Base-by-base conservation (phyloP, 2,329 filamentous ascomycete species). In the Alternaria angustiovoidea region DNA sequence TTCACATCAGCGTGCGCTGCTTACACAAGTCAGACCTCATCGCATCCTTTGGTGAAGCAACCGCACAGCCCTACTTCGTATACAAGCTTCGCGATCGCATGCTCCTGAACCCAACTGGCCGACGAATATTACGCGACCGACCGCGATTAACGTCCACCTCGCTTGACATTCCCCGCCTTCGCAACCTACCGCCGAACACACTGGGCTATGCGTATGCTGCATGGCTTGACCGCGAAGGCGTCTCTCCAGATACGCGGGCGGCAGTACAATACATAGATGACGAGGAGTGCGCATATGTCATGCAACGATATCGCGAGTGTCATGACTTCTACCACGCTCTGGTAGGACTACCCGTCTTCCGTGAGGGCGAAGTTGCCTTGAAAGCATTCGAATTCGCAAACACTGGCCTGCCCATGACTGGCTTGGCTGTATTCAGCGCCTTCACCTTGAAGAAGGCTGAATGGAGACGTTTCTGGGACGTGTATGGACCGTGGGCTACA, bases 351-450 rank as follows among this genome's bases (percentile, higher is more conserved):
- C 95, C 95, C 0, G 88, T 96, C 42, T 90, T 97, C 64, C 87
- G 93, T n/a, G 95, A 99, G 82, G 95, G 95, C 26, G 95, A 99
- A 83, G 87, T 99, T 12, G 95, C 94, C n/a, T 86, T 99, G 68
- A 99, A 99, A 81, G 93, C 94, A 0, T 97, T 99, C 69, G 95
- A 99, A 81, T 99, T 97, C 77, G 89, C 93, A 26, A 99, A 98
- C 75, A 98, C 94, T 1, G 81, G 96, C 34, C 81, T 99, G 55
- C 95, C 95, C 0, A 99, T 99, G 95, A 96, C 95, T 8, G 95
- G 92, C 0, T 79, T 99, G 65, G 93, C 91, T 74, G 84, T 96
- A 53, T 87, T 94, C 59, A 93, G 94, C 2, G 83, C 87, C 12
- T 78, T 88, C 36, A 84, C 86, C 36, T 76, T 92, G 73, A 91